Conservation (phyloP, 2,329 filamentous ascomycete genomes). For the Westerdykella aurantiaca region DNA sequence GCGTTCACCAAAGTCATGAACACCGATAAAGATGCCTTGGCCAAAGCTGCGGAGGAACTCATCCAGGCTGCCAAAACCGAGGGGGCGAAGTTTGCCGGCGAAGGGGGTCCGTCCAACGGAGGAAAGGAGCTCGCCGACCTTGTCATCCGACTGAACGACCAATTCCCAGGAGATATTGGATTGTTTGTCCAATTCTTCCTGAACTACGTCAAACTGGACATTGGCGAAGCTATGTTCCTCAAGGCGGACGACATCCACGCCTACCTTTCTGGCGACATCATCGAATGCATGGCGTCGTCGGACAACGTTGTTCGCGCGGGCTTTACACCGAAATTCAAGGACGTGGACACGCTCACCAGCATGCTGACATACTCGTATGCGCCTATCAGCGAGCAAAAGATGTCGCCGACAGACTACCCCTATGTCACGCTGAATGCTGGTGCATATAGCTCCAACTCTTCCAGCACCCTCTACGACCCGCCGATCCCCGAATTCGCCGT, state of each 20-base stretch:
- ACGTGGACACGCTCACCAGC: slow-evolving; percentile 77
- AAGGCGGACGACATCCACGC: slow-evolving; percentile 97
- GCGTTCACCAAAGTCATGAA: slow-evolving; percentile 79
- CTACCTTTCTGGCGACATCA: slow-evolving; percentile 87
- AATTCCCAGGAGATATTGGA: slow-evolving; percentile 84
- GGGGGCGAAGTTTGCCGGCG: slow-evolving; percentile 66
- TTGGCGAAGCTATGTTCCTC: slow-evolving; percentile 92
- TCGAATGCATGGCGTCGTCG: slow-evolving; percentile 98
- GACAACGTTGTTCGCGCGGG: slow-evolving; percentile 97
- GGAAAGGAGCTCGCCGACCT: slow-evolving; percentile 70
- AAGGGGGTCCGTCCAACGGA: slow-evolving; percentile 48
- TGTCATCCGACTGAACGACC: slow-evolving; percentile 67
- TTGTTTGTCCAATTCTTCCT: slow-evolving; percentile 96
- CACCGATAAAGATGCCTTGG: slow-evolving; percentile 60
- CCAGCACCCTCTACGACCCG: slow-evolving; percentile 76
- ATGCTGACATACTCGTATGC: slow-evolving; percentile 96
- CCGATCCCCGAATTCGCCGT: slow-evolving; percentile 96
- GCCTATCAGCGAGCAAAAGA: slow-evolving; percentile 91
- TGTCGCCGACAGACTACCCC: slow-evolving; percentile 77
- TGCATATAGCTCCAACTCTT: slow-evolving; percentile 72
- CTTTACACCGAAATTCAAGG: slow-evolving; percentile 98
- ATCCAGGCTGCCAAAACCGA: slow-evolving; percentile 64
- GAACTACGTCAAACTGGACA: slow-evolving; percentile 82
- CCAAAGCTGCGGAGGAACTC: slow-evolving; percentile 61
- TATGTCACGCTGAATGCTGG: slow-evolving; percentile 76